Conservation (phyloP, 805 yeast genomes). For the Saturnispora serradocipensis region DNA sequence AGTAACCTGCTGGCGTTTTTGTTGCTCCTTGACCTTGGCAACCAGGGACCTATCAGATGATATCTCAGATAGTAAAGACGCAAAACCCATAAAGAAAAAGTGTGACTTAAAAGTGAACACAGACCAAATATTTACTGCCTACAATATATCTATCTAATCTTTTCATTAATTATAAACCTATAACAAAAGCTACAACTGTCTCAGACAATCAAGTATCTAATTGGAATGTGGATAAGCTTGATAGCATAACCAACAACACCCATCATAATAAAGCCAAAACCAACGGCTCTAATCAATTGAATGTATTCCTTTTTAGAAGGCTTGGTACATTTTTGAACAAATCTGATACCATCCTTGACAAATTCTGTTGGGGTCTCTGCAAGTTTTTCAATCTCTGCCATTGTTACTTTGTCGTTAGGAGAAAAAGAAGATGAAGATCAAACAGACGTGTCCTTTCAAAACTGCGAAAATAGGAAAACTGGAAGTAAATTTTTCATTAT, state of each 20-base stretch:
- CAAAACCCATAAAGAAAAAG: constrained; percentile 11
- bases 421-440: background rate
- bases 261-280: constrained; percentile 94
- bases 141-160: background rate
- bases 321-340: constrained; percentile 85
- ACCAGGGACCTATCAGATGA: constrained; percentile 17
- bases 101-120: background rate
- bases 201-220: constrained; percentile 89
- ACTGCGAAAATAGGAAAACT: background rate
- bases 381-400: constrained; percentile 52
- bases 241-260: constrained; percentile 96
- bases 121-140: background rate
- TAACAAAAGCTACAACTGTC: background rate
- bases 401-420: constrained; percentile 5
- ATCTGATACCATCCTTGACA: constrained; percentile 83
- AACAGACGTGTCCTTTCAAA: background rate
- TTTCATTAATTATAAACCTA: background rate
- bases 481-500: background rate
- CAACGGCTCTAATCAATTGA: constrained; percentile 89
- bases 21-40: background rate
- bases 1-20: background rate
- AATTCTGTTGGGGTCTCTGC: constrained; percentile 86
- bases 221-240: constrained; percentile 90
- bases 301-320: constrained; percentile 85
- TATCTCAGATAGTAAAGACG: constrained; percentile 24